Conservation (phyloP, 306 rosid genomes). For the Sophora flavescens region DNA sequence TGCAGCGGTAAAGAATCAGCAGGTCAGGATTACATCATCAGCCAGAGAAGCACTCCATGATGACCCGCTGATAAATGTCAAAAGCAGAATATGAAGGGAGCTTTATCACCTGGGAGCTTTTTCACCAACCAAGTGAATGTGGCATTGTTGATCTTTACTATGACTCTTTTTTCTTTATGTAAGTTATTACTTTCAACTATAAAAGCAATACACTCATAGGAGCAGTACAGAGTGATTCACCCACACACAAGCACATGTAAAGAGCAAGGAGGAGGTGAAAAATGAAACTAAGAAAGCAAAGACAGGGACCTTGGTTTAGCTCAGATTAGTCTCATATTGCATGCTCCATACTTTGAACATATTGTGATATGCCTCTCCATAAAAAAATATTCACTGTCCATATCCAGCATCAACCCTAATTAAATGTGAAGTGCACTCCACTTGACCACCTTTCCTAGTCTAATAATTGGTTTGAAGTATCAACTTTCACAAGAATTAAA, state of each 20-base stretch:
- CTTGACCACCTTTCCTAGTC: slow-evolving; percentile 30
- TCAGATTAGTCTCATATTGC: slow-evolving; percentile 34
- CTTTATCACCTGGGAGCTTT: slow-evolving; percentile 41
- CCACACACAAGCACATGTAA: slow-evolving; percentile 38
- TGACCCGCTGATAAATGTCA: slow-evolving; percentile 6
- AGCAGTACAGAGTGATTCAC: slow-evolving; percentile 42
- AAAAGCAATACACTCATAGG: slow-evolving; percentile 33
- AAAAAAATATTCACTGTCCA: slow-evolving; percentile 18
- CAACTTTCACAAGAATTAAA: slow-evolving; percentile 16
- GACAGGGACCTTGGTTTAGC: slow-evolving; percentile 30
- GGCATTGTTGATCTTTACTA: slow-evolving; percentile 22
- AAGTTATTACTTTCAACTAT: slow-evolving; percentile 39
- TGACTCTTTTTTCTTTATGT: slow-evolving; percentile 40
- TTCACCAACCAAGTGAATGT: slow-evolving; percentile 27
- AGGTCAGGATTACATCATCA: slow-evolving; percentile 16
- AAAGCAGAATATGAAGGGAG: slow-evolving; percentile 40
- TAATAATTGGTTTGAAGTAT: slow-evolving; percentile 16
- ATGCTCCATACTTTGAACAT: slow-evolving; percentile 30
- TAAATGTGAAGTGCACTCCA: slow-evolving; percentile 13
- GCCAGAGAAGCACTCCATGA: slow-evolving; percentile 44
- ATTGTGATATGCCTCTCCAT: slow-evolving; percentile 9
- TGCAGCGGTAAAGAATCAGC: slow-evolving; percentile 32
- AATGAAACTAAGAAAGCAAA: slow-evolving; percentile 28
- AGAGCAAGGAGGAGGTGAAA: slow-evolving; percentile 28
- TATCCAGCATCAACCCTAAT: slow-evolving; percentile 2